These are phyloP conservation scores for Starmera pachycereana DNA, from an alignment of 805 yeast genomes.

Conservation along the genomic window DNA sequence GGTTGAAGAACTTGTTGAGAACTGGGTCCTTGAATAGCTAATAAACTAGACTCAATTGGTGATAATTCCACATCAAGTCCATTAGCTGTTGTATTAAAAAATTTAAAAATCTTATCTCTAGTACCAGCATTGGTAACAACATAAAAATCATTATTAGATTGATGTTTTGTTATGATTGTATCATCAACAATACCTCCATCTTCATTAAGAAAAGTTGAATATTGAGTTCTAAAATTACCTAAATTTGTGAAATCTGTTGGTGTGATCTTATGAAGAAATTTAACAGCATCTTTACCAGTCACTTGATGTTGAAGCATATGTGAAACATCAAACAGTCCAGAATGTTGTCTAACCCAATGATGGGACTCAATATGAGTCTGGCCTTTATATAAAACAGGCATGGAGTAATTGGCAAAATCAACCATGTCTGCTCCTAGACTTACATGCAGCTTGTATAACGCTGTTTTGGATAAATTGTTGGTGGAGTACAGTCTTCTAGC, in stretches of 20 bases:
- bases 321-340: slow-evolving; percentile 92
- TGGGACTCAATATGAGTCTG: slow-evolving; percentile 90
- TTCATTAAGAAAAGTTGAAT: slow-evolving; percentile 66
- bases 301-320: slow-evolving; percentile 93
- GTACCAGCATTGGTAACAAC: slow-evolving; percentile 97
- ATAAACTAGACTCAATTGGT: slow-evolving; percentile 58
- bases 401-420: slow-evolving; percentile 90
- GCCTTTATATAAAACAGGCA: slow-evolving; percentile 86
- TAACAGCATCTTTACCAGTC: slow-evolving; percentile 55
- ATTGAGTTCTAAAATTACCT: slow-evolving; percentile 49
- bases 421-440: slow-evolving; percentile 83
- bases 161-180: slow-evolving; percentile 78
- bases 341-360: slow-evolving; percentile 80
- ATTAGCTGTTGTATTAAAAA: slow-evolving; percentile 43
- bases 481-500: slow-evolving; percentile 20
- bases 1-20: slow-evolving; percentile 60
- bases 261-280: slow-evolving; percentile 69
- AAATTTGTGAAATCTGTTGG: slow-evolving; percentile 71
- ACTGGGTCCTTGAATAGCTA: slow-evolving; percentile 91
- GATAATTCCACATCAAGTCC: slow-evolving; percentile 25
- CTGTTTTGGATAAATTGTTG: slow-evolving; percentile 43
- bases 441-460: slow-evolving; percentile 72
- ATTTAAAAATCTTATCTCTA: slow-evolving; percentile 66
- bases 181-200: slow-evolving; percentile 89
- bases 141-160: slow-evolving; percentile 52